Evolutionary conservation across 2,329 filamentous ascomycete species (phyloP).

Genomic region (Epichloe bromicola): DNA sequence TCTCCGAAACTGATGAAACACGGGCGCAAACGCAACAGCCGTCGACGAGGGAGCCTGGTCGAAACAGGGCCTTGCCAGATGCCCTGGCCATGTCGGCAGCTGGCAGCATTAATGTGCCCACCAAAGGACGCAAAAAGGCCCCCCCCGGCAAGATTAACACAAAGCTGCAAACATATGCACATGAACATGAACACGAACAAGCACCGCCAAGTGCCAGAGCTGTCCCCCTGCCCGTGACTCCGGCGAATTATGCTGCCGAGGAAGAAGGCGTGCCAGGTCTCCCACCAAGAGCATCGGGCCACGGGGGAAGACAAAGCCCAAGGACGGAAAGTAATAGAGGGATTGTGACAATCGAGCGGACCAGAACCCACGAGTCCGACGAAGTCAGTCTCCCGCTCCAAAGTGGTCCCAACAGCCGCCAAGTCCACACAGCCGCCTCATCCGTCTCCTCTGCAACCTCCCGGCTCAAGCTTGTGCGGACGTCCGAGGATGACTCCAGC

Average conservation of each 20-base stretch:
- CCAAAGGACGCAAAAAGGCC: not conserved
- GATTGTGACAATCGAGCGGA: constrained; percentile 26
- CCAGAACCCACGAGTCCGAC: constrained; percentile 21
- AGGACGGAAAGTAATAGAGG: constrained; percentile 23
- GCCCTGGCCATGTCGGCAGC: not conserved
- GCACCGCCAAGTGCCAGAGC: not conserved
- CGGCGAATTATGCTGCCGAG: constrained; percentile 20
- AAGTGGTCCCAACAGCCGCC: constrained; percentile 16
- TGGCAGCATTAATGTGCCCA: not conserved
- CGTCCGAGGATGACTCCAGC: constrained; percentile 43
- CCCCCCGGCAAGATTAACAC: not conserved
- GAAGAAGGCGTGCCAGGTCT: constrained; percentile 17
- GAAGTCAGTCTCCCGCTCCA: constrained; percentile 16
- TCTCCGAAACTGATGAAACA: not conserved
- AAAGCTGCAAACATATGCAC: not conserved
- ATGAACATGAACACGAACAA: not conserved
- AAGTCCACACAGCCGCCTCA: constrained; percentile 36
- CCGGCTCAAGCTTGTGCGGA: constrained; percentile 40
- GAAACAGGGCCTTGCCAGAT: not conserved
- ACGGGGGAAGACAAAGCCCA: constrained; percentile 13
- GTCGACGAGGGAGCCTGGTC: not conserved
- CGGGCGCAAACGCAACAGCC: not conserved
- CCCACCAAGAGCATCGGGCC: constrained; percentile 17
- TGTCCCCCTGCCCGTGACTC: not conserved
- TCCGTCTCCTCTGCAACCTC: constrained; percentile 35